Evolutionary conservation across 805 yeast genomes (phyloP), one percentile per base, ranked within the genome.

Genomic region (Candida montana): DNA sequence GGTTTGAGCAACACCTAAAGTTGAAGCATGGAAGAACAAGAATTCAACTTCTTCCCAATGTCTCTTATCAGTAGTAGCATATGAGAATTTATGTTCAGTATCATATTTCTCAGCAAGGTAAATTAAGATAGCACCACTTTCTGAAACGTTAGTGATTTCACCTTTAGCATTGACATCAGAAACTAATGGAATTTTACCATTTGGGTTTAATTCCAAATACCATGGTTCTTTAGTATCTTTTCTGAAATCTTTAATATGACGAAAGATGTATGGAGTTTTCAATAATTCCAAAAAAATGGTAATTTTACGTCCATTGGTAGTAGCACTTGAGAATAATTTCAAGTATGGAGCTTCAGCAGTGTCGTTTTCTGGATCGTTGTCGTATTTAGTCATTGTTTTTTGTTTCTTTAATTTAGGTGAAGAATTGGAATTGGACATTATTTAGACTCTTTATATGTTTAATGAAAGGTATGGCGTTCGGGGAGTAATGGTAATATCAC

Each of bases 71-170:
- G 67, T 69, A 10, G 49, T 49, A 8, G 57, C 49, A 37, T 55
- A 67, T 8, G 64, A 55, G 46, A 59, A 58, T 57, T 72, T 71
- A 48, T 70, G 53, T 8, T 74, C 75, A 41, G 61, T 68, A 53
- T 81, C 87, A 54, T 74, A 81, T 46, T 72, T 75, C 45, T 75
- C 79, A 37, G 75, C 75, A 38, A 81, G 57, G 53, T 77, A 81
- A 44, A 67, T 59, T 57, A 81, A 54, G 42, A 80, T 77, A 3
- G 86, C 83, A 26, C 77, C 85, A 34, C 78, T 67, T 60, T 81
- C 86, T 44, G 70, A 67, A 24, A 81, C 54, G 29, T 72, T 63
- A 39, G 67, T 63, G 2, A 51, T 53, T 24, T 67, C 54, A 12
- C 77, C 80, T 6, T 71, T 44, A 9, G 46, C 35, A 33, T 57